Evolutionary conservation across 352 stramenopile species (phyloP), one percentile per base, ranked within the genome.

Genomic region (Globisporangium paddicum): DNA sequence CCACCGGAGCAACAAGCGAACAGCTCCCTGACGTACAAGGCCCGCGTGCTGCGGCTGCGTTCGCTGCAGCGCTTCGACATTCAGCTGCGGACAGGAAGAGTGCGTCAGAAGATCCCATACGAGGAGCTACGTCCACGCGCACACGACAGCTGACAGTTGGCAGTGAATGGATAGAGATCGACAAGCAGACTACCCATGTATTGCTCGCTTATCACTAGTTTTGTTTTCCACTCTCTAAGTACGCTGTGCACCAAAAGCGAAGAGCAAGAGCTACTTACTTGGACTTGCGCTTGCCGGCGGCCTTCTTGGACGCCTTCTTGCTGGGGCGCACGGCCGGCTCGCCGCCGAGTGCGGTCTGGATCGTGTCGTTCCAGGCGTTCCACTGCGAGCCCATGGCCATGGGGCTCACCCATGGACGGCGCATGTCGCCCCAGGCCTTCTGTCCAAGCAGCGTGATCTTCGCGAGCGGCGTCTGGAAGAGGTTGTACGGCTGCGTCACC

Each of bases 311-410:
- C 5, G 77, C 75, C 63, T 89, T 90, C 73, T 90, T 89, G 69
- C 69, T 82, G 56, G 70, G 55, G 44, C 78, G 79, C 44, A 67
- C 68, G 19, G 61, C 51, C 16, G 61, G 40, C 53, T 94, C 82
- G 30, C 82, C 82, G 25, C 66, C 70, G 10, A 94, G 64, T 28
- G 80, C 82, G 13, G 72, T 76, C 70, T 76, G 69, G 67, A 94
- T 85, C 51, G 84, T 94, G 63, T 89, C 77, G 65, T 87, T 94
- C 80, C 82, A 94, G 44, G 71, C 70, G 48, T 79, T 84, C 51
- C 80, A 88, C 64, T 90, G 82, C 55, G 66, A 68, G 66, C 73
- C 77, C 64, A 90, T 78, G 55, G 81, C 63, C 52, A 73, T 84
- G 30, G 77, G 75, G 65, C 89, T 79, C 50, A 55, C 51, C 84